A percentile compares a stretch with the other conserved stretches of the same genome.
phyloP scores from a whole-genome alignment of 129 eudicot species.

The Arctium minus region DNA sequence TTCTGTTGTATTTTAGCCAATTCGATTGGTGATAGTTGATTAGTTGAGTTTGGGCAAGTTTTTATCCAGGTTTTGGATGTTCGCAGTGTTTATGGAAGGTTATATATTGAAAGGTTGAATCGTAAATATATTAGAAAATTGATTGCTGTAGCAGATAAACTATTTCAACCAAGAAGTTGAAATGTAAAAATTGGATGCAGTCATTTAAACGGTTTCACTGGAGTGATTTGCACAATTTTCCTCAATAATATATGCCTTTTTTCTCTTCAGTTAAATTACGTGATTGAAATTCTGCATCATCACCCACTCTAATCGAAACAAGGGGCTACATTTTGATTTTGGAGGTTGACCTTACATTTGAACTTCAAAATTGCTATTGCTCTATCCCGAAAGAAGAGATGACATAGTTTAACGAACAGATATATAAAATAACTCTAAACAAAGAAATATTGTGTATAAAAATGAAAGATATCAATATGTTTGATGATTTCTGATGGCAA shows the following conservation, averaged over 20 bases:
- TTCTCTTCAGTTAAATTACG: background rate
- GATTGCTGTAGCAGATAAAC: background rate
- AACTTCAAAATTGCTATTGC: background rate
- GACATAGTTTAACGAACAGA: background rate
- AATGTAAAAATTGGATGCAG: background rate
- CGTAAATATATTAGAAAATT: background rate
- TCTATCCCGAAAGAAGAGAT: background rate
- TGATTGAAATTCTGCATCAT: background rate
- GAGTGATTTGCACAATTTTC: constrained; percentile 5
- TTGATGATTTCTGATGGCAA: background rate
- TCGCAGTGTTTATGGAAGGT: background rate
- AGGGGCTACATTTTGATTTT: background rate
- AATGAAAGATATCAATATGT: background rate
- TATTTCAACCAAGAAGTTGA: background rate
- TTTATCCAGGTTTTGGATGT: background rate
- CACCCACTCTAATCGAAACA: no score
- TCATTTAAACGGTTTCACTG: background rate
- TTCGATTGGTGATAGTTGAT: background rate
- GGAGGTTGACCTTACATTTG: background rate
- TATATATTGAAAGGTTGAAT: background rate
- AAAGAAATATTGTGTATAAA: background rate
- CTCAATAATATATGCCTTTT: background rate
- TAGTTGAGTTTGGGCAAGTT: background rate
- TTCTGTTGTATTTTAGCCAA: background rate
- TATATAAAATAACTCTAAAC: background rate